phyloP scores from a whole-genome alignment of 768 basidiomycete species.

The Termitomyces sp. region DNA sequence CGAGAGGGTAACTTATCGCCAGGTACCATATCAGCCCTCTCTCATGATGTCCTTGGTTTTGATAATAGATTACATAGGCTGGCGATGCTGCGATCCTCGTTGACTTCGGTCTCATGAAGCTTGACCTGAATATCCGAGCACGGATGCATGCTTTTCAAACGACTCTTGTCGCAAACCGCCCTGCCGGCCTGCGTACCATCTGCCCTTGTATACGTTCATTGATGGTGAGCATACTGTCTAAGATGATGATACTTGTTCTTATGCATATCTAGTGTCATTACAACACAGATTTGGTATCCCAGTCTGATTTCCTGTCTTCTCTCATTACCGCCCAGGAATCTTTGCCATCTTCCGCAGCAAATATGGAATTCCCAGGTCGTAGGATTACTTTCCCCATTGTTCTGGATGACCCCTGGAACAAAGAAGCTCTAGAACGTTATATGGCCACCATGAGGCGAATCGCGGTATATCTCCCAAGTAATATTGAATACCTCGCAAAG shows the following conservation, averaged over 20 bases:
- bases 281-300: constrained; percentile 41
- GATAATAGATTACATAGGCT: constrained; percentile 34
- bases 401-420: constrained; percentile 58
- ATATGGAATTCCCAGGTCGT: constrained; percentile 49
- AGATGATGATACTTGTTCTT: background rate
- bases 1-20: constrained; percentile 46
- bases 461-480: constrained; percentile 68
- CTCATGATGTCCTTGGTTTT: background rate
- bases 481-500: constrained; percentile 62
- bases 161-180: constrained; percentile 28
- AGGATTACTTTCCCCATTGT: constrained; percentile 61
- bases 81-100: constrained; percentile 64
- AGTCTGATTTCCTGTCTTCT: constrained; percentile 38
- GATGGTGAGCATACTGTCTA: constrained; percentile 59
- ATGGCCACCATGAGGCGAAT: constrained; percentile 52
- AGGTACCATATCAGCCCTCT: constrained; percentile 33
- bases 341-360: constrained; percentile 38
- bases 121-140: constrained; percentile 54
- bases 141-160: constrained; percentile 57
- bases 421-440: constrained; percentile 56
- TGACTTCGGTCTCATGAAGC: constrained; percentile 56
- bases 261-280: constrained; percentile 27
- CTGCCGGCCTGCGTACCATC: constrained; percentile 39
- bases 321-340: constrained; percentile 37
- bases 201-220: constrained; percentile 57